Evolutionary conservation across 805 yeast genomes (phyloP).

Genomic region (Wickerhamomyces sydowiorum): DNA sequence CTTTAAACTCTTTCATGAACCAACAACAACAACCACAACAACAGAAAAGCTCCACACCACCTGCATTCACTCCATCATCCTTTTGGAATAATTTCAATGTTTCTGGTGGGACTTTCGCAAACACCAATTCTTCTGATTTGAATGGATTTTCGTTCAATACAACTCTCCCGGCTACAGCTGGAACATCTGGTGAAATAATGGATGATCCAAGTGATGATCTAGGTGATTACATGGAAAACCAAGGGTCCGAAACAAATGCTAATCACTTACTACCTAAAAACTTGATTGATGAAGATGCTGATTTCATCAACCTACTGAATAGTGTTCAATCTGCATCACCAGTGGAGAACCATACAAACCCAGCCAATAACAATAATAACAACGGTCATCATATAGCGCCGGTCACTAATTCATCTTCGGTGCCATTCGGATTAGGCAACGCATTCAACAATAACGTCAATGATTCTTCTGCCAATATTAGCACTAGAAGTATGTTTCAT

Average conservation of each 20-base stretch:
- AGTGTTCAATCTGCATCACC: neutral
- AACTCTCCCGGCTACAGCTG: neutral
- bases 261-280: conserved; percentile 31
- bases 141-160: neutral
- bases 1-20: conserved; percentile 4
- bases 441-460: conserved; percentile 3
- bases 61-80: neutral
- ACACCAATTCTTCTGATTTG: neutral
- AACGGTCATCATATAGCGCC: neutral
- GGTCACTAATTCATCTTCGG: conserved; percentile 5
- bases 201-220: too few relatives aligned
- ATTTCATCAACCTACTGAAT: conserved; percentile 4
- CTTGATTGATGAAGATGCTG: conserved; percentile 22
- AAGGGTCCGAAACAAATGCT: conserved; percentile 18
- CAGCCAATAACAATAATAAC: neutral
- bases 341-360: neutral
- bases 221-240: conserved; percentile 25
- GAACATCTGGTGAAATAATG: neutral
- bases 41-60: conserved; percentile 3
- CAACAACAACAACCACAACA: conserved; percentile 2
- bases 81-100: conserved; percentile 3
- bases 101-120: neutral
- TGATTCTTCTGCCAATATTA: conserved; percentile 11
- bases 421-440: conserved; percentile 4
- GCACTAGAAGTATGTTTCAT: conserved; percentile 14